Conservation (phyloP, 495 filamentous ascomycete genomes). For the Aspergillus ostianus region DNA sequence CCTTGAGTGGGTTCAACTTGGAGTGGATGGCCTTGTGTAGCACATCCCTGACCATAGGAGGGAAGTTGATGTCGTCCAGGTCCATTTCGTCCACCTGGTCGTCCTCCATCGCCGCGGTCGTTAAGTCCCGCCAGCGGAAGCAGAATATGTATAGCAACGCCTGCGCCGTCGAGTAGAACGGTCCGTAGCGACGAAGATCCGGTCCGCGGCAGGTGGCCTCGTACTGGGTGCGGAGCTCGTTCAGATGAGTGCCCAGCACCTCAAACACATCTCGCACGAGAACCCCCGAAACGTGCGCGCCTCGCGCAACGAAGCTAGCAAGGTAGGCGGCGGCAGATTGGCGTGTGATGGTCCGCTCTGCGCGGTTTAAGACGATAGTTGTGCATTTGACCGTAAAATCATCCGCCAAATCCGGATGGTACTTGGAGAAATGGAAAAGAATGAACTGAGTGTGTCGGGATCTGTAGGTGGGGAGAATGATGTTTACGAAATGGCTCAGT, state of each 20-base stretch:
- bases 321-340: conserved; percentile 90
- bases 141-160: conserved; percentile 94
- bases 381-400: conserved; percentile 78
- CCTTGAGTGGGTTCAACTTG: conserved; percentile 89
- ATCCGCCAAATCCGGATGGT: conserved; percentile 68
- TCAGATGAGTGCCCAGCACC: conserved; percentile 69
- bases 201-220: conserved; percentile 73
- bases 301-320: conserved; percentile 87
- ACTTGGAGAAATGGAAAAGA: conserved; percentile 89
- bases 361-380: too few species aligned
- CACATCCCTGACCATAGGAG: conserved; percentile 65
- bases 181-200: conserved; percentile 75
- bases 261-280: conserved; percentile 76
- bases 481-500: conserved; percentile 75
- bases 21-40: conserved; percentile 75
- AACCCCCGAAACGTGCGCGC: conserved; percentile 70
- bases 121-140: conserved; percentile 93
- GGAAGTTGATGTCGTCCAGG: conserved; percentile 69
- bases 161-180: conserved; percentile 88
- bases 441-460: conserved; percentile 87
- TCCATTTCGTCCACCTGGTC: conserved; percentile 55
- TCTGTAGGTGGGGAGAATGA: conserved; percentile 84
- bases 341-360: too few species aligned
- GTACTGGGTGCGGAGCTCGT: conserved; percentile 60
- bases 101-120: conserved; percentile 52